phyloP scores from a whole-genome alignment of 345 rosid species.

The Salix arbutifolia region DNA sequence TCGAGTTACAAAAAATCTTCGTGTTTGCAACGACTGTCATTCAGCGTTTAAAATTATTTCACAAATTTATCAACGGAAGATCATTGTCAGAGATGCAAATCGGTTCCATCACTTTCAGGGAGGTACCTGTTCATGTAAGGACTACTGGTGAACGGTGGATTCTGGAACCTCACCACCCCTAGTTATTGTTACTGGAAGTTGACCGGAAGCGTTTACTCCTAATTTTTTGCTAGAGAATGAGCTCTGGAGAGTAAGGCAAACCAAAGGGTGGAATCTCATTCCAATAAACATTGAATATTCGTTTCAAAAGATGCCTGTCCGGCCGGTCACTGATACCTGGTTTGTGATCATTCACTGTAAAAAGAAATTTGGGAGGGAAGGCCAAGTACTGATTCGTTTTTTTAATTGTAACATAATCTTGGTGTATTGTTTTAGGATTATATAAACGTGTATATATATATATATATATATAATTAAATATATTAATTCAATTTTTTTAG shows the following conservation, averaged over 20 bases:
- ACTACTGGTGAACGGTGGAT: constrained; percentile 33
- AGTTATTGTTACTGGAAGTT: background rate
- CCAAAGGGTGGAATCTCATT: background rate
- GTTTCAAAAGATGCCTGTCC: background rate
- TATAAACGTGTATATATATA: too few species aligned
- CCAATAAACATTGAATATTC: background rate
- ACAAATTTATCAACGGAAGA: constrained; percentile 23
- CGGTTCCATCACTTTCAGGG: constrained; percentile 44
- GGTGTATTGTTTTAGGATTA: too few species aligned
- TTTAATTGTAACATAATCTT: too few species aligned
- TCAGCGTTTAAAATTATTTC: constrained; percentile 42
- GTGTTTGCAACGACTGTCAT: constrained; percentile 52
- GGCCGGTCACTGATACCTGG: background rate
- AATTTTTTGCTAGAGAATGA: background rate
- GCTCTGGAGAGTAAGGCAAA: background rate
- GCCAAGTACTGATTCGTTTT: too few species aligned
- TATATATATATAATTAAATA: too few species aligned
- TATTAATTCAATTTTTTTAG: too few species aligned
- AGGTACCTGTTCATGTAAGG: constrained; percentile 42
- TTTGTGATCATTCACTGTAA: background rate
- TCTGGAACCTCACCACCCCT: background rate
- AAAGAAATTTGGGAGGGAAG: background rate
- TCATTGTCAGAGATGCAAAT: constrained; percentile 43
- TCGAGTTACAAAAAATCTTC: constrained; percentile 45
- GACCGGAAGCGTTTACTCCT: background rate